Evolutionary conservation across 2,329 filamentous ascomycete genomes (phyloP), one percentile per base, ranked within the genome.

Genomic region (Coniochaeta sp.): DNA sequence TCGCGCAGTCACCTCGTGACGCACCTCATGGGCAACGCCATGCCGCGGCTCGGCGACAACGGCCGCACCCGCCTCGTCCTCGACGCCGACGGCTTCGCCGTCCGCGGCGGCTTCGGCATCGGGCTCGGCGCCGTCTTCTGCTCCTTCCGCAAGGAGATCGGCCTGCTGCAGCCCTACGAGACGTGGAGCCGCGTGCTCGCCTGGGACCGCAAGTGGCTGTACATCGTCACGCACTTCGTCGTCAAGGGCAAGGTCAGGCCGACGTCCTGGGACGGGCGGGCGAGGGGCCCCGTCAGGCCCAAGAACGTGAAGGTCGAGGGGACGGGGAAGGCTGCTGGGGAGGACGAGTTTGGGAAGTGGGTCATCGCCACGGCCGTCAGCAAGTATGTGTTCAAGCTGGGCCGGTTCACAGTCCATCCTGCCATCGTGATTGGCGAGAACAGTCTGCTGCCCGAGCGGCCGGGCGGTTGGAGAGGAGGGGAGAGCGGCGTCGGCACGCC

Each of bases 131-230:
- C 86, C 58, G 89, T 91, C 19, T 82, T 84, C 69, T 91, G 89
- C 74, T 85, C 79, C 65, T 93, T 93, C 75, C 86, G 87, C 73
- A 77, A 81, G 56, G 90, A 93, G 77, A 89, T 93, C 63, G 81
- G 82, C 59, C 84, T 88, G 0, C 88, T 86, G 68, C 80, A 86
- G 69, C 72, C 74, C 16, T 93, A 89, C 72, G 89, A 93, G 77
- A 84, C 92, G 74, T 90, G 89, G 82, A 86, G 80, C 34, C 81
- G 87, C 47, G 71, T 93, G 16, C 78, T 92, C 22, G 76, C 79
- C 62, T 93, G 90, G 90, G 90, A 93, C 73, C 81, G 86, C 66
- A 93, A 93, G 75, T 93, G 90, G 90, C 69, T 92, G 61, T 92
- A 90, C 71, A 80, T 92, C 42, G 77, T 91, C 36, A 90, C 86